These are phyloP conservation scores for Microcera coccophila DNA, from an alignment of 2,329 filamentous ascomycete species.

Conservation along the genomic window DNA sequence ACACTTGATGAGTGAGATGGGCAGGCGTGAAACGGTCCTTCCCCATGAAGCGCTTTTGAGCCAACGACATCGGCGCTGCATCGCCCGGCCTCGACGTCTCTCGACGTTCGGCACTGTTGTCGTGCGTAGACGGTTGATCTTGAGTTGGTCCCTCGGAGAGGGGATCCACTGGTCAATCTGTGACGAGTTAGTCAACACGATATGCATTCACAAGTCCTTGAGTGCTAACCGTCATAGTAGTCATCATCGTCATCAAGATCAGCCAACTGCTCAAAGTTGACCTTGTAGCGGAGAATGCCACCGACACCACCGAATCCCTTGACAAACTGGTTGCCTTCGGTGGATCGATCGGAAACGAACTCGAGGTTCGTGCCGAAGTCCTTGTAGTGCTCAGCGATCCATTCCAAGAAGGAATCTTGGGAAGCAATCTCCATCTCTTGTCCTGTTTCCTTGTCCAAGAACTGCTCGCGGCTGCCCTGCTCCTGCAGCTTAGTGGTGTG, in stretches of 20 bases:
- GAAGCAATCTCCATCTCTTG: slow-evolving; percentile 95
- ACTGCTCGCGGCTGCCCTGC: slow-evolving; percentile 67
- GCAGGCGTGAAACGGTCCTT: slow-evolving; percentile 44
- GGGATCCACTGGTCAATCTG: slow-evolving; percentile 86
- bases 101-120: slow-evolving; percentile 39
- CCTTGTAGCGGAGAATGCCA: slow-evolving; percentile 95
- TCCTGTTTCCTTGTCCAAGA: slow-evolving; percentile 92
- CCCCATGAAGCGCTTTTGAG: slow-evolving; percentile 47
- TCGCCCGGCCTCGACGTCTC: slow-evolving; percentile 41
- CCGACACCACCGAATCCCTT: slow-evolving; percentile 99
- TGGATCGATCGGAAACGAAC: slow-evolving; percentile 96
- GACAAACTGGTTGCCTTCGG: slow-evolving; percentile 98
- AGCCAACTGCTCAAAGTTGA: slow-evolving; percentile 98
- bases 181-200: slow-evolving; percentile 8
- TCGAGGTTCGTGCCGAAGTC: slow-evolving; percentile 94
- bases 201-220: not conserved
- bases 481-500: slow-evolving; percentile 84
- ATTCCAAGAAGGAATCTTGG: slow-evolving; percentile 93
- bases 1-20: slow-evolving; percentile 47
- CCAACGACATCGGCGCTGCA: slow-evolving; percentile 43
- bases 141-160: slow-evolving; percentile 81
- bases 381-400: slow-evolving; percentile 98
- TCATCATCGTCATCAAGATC: slow-evolving; percentile 92
- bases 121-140: slow-evolving; percentile 48
- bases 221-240: slow-evolving; percentile 67